Evolutionary conservation across 257 asterid species (phyloP).

Genomic region (Cordia subcordata): DNA sequence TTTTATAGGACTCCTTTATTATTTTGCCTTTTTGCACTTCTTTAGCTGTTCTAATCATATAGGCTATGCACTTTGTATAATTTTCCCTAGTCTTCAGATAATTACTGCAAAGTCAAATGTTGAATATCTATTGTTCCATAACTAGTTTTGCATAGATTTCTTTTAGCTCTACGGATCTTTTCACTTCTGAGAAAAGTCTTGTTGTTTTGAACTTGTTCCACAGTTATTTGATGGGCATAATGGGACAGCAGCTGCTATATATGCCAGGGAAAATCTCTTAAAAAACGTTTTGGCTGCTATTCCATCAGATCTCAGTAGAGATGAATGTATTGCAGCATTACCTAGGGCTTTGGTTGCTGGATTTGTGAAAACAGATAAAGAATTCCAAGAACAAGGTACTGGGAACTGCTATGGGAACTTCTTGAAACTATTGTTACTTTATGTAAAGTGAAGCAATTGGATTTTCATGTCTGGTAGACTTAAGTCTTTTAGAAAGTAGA

Average conservation of each 20-base stretch:
- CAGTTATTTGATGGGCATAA: slow-evolving; percentile 98
- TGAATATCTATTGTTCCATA: neutral
- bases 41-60: too few species aligned
- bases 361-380: slow-evolving; percentile 92
- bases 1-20: too few species aligned
- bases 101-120: neutral
- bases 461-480: neutral
- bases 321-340: slow-evolving; percentile 84
- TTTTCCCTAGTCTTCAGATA: neutral
- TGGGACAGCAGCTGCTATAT: slow-evolving; percentile 97
- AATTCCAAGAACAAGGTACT: slow-evolving; percentile 87
- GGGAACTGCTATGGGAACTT: neutral
- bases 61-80: too few species aligned
- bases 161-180: neutral
- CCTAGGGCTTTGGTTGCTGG: slow-evolving; percentile 98
- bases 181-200: slow-evolving; percentile 5
- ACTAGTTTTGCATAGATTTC: neutral
- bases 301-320: slow-evolving; percentile 79
- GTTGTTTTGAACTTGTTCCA: slow-evolving; percentile 8
- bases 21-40: too few species aligned
- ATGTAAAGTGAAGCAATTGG: neutral
- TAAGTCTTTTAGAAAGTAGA: too few species aligned
- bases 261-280: slow-evolving; percentile 81
- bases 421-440: neutral
- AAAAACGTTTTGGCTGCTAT: slow-evolving; percentile 75